Conservation (phyloP, 306 rosid species). For the Quercus aquifolioides region DNA sequence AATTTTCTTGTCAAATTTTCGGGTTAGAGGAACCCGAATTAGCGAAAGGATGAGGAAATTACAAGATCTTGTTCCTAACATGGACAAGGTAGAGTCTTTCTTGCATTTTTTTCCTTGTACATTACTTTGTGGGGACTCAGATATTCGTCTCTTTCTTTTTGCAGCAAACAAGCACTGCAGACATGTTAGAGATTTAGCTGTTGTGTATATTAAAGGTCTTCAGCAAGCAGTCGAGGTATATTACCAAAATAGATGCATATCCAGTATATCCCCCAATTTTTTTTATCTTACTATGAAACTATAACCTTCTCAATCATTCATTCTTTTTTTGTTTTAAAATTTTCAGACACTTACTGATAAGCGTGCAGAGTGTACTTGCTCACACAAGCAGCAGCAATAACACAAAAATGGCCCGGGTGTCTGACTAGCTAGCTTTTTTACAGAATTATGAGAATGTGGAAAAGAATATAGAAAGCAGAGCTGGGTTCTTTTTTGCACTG, state of each 20-base stretch:
- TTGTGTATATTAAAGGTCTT: conserved; percentile 85
- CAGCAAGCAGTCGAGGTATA: conserved; percentile 74
- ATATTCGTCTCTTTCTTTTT: conserved; percentile 8
- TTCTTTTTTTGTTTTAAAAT: neutral
- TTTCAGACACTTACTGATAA: conserved; percentile 66
- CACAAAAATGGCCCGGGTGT: conserved; percentile 12
- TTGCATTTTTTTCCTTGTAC: neutral
- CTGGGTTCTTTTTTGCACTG: conserved; percentile 27
- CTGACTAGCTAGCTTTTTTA: conserved; percentile 34
- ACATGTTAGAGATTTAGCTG: conserved; percentile 96
- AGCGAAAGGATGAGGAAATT: conserved; percentile 97
- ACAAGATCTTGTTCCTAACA: conserved; percentile 95
- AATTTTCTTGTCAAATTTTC: neutral
- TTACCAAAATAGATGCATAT: neutral
- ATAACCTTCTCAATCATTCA: neutral
- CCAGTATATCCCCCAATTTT: neutral
- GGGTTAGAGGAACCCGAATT: conserved; percentile 93
- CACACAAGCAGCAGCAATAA: conserved; percentile 47
- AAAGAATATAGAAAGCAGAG: conserved; percentile 12
- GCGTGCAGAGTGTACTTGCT: conserved; percentile 72
- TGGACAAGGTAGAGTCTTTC: conserved; percentile 78
- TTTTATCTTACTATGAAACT: neutral
- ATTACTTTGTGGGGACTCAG: neutral
- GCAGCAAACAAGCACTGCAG: conserved; percentile 97
- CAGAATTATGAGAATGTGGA: conserved; percentile 44